These are phyloP conservation scores for Phytophthora foliorum DNA, from an alignment of 352 stramenopile species.

Conservation along the genomic window DNA sequence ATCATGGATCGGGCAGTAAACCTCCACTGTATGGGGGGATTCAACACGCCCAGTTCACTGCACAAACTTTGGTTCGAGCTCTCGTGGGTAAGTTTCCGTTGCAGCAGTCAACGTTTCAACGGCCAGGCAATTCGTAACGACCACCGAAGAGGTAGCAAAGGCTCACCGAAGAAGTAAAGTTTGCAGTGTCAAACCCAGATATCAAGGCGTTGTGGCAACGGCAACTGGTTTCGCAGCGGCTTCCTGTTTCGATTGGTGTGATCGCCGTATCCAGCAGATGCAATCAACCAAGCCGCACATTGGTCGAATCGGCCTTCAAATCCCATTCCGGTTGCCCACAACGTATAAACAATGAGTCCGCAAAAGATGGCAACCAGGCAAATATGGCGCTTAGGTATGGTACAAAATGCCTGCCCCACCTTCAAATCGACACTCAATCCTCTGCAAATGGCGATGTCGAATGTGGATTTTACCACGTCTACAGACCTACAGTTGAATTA, in stretches of 20 bases:
- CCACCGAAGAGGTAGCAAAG: no score
- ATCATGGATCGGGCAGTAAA: conserved; percentile 6
- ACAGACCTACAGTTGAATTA: conserved; percentile 1
- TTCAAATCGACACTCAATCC: neutral
- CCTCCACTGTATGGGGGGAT: neutral
- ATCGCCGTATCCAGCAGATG: conserved; percentile 22
- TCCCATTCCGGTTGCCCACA: conserved; percentile 17
- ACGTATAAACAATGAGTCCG: conserved; percentile 36
- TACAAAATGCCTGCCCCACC: neutral
- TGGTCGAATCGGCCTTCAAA: conserved; percentile 20
- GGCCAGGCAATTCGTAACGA: neutral
- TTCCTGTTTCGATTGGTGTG: conserved; percentile 30
- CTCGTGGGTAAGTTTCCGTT: conserved; percentile 4
- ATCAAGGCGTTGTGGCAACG: conserved; percentile 8
- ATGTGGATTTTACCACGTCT: neutral
- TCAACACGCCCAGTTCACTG: neutral
- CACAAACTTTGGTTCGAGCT: neutral
- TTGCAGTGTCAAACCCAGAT: conserved; percentile 6
- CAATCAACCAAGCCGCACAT: conserved; percentile 18
- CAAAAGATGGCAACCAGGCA: conserved; percentile 11
- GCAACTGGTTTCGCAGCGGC: conserved; percentile 30
- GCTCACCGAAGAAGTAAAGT: no score
- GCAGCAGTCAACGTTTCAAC: neutral
- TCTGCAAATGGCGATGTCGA: neutral
- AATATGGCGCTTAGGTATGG: conserved; percentile 1